phyloP scores from a whole-genome alignment of 192 early-diverging fungal species.

The Umbelopsis ramanniana region DNA sequence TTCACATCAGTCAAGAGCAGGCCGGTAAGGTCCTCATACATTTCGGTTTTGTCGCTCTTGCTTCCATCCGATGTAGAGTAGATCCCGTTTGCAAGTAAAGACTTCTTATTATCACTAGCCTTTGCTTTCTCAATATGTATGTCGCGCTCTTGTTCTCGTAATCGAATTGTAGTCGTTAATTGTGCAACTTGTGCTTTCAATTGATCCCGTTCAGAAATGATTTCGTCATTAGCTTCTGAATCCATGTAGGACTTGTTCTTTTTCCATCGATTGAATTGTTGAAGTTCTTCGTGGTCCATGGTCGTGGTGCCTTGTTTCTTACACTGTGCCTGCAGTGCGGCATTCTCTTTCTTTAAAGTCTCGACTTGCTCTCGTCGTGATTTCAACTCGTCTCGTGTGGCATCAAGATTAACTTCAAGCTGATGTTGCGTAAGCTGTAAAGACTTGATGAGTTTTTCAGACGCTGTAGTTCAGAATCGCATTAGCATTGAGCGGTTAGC shows the following conservation, averaged over 20 bases:
- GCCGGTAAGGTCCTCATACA: slow-evolving; percentile 26
- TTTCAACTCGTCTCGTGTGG: neutral
- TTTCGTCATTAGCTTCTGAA: neutral
- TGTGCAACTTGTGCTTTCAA: neutral
- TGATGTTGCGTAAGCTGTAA: neutral
- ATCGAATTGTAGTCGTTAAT: neutral
- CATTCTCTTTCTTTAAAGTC: slow-evolving; percentile 8
- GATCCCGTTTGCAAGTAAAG: neutral
- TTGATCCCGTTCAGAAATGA: neutral
- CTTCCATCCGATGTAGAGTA: neutral
- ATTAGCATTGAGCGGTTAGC: neutral
- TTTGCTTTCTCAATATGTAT: neutral
- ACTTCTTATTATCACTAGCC: neutral
- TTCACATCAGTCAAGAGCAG: slow-evolving; percentile 28
- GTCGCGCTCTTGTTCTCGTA: neutral
- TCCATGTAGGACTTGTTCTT: neutral
- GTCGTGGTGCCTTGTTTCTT: neutral
- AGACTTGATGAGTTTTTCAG: slow-evolving; percentile 9
- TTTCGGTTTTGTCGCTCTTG: neutral
- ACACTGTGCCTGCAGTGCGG: neutral
- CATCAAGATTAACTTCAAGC: neutral
- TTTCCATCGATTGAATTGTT: slow-evolving; percentile 5
- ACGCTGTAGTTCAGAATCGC: neutral
- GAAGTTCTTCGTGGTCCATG: neutral
- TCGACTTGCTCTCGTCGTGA: neutral